Conservation (phyloP, 2,329 filamentous ascomycete genomes). For the Ophiobolus disseminans region DNA sequence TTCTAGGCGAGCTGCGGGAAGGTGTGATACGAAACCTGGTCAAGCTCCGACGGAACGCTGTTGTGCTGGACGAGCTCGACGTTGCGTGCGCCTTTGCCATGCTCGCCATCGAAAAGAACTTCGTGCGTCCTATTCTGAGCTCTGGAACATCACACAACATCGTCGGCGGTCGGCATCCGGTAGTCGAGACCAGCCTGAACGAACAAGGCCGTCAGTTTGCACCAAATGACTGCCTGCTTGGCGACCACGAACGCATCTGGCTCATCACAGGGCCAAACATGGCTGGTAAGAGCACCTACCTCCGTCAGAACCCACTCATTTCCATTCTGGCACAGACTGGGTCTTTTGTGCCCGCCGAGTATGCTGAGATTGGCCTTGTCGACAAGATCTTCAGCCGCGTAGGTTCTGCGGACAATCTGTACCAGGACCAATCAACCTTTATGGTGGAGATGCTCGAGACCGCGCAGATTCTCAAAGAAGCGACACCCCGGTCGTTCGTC, state of each 20-base stretch:
- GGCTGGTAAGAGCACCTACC: slow-evolving; percentile 95
- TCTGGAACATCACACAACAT: slow-evolving; percentile 72
- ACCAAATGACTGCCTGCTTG: slow-evolving; percentile 83
- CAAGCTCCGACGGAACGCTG: slow-evolving; percentile 84
- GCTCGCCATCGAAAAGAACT: slow-evolving; percentile 75
- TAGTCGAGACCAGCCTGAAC: slow-evolving; percentile 82
- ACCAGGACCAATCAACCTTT: slow-evolving; percentile 92
- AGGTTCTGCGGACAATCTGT: slow-evolving; percentile 94
- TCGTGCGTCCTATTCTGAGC: slow-evolving; percentile 77
- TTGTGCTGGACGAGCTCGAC: slow-evolving; percentile 92
- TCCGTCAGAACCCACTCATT: slow-evolving; percentile 94
- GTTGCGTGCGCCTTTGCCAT: slow-evolving; percentile 84
- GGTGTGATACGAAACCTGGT: slow-evolving; percentile 82
- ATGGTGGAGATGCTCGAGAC: slow-evolving; percentile 99
- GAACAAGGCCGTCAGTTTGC: slow-evolving; percentile 83
- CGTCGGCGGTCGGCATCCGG: slow-evolving; percentile 86
- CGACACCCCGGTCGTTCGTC: slow-evolving; percentile 82
- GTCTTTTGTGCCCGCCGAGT: slow-evolving; percentile 87
- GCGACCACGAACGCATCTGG: slow-evolving; percentile 74
- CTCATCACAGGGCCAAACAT: slow-evolving; percentile 89
- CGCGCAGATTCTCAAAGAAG: slow-evolving; percentile 83
- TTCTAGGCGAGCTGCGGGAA: slow-evolving; percentile 77
- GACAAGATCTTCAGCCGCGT: slow-evolving; percentile 90
- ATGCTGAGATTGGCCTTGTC: slow-evolving; percentile 87
- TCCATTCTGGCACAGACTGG: slow-evolving; percentile 92